phyloP scores from a whole-genome alignment of 768 basidiomycete genomes.

The Chlorophyllum brunneum region DNA sequence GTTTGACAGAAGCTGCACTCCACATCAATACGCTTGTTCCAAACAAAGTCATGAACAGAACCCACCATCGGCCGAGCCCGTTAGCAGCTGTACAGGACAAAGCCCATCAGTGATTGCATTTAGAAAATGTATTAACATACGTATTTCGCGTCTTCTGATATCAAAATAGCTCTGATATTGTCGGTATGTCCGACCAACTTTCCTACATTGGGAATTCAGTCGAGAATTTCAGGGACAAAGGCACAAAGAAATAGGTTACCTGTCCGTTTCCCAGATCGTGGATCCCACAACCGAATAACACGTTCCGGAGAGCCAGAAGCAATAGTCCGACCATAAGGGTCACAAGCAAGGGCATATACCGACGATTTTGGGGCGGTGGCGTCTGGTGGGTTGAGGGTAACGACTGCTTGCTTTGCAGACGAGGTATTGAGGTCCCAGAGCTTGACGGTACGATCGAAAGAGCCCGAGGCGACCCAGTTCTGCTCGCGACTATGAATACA shows the following conservation, averaged over 20 bases:
- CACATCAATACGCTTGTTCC: constrained; percentile 8
- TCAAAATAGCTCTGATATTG: constrained; percentile 86
- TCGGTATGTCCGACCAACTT: constrained; percentile 97
- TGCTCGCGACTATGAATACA: constrained; percentile 58
- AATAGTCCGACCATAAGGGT: constrained; percentile 75
- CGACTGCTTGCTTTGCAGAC: constrained; percentile 45
- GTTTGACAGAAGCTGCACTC: constrained; percentile 68
- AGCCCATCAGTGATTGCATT: background rate
- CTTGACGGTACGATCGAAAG: constrained; percentile 91
- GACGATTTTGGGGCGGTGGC: constrained; percentile 62
- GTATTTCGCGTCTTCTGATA: constrained; percentile 89
- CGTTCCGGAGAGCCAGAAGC: constrained; percentile 92
- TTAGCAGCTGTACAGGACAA: constrained; percentile 53
- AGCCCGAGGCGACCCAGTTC: constrained; percentile 89
- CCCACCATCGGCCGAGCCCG: constrained; percentile 75
- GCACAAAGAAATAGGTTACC: constrained; percentile 23
- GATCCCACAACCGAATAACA: constrained; percentile 91
- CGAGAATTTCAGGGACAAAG: background rate
- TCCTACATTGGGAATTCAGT: constrained; percentile 28
- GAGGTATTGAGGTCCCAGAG: constrained; percentile 80
- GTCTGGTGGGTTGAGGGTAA: constrained; percentile 68
- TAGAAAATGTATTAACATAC: constrained; percentile 41
- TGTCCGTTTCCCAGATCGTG: constrained; percentile 74
- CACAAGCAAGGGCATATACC: constrained; percentile 75
- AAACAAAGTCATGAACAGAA: background rate